phyloP scores from a whole-genome alignment of 306 rosid species.

The Cucurbita pepo region DNA sequence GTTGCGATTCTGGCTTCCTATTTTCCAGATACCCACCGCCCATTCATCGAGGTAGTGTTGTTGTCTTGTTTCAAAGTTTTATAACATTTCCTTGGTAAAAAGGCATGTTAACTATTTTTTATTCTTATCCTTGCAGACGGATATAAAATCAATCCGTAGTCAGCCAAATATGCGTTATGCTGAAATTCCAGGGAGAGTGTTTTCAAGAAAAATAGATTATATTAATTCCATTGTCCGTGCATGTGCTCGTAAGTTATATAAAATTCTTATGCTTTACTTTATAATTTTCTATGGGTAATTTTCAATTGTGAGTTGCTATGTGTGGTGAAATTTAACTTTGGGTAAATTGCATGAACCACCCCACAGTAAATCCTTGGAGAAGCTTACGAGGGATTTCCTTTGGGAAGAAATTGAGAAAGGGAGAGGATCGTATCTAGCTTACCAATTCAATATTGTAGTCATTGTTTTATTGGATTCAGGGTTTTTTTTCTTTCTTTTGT shows the following conservation, averaged over 20 bases:
- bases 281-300: neutral
- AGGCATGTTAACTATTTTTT: neutral
- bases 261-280: constrained; percentile 1
- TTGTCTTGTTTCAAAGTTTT: constrained; percentile 5
- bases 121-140: constrained; percentile 44
- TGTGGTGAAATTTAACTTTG: neutral
- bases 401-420: too few species aligned
- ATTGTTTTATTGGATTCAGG: too few species aligned
- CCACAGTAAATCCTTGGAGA: neutral
- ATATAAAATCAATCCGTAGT: constrained; percentile 65
- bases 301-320: neutral
- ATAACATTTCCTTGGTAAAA: neutral
- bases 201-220: constrained; percentile 69
- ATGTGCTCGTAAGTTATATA: constrained; percentile 83
- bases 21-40: constrained; percentile 71
- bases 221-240: constrained; percentile 72
- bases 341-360: neutral
- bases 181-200: constrained; percentile 58
- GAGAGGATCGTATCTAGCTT: too few species aligned
- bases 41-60: constrained; percentile 46
- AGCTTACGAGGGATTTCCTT: too few species aligned
- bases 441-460: too few species aligned
- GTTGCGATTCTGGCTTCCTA: constrained; percentile 87
- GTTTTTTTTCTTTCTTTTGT: too few species aligned
- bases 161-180: constrained; percentile 70